Conservation (phyloP, 1,139 yeast species). For the Wickerhamiella pararugosa region DNA sequence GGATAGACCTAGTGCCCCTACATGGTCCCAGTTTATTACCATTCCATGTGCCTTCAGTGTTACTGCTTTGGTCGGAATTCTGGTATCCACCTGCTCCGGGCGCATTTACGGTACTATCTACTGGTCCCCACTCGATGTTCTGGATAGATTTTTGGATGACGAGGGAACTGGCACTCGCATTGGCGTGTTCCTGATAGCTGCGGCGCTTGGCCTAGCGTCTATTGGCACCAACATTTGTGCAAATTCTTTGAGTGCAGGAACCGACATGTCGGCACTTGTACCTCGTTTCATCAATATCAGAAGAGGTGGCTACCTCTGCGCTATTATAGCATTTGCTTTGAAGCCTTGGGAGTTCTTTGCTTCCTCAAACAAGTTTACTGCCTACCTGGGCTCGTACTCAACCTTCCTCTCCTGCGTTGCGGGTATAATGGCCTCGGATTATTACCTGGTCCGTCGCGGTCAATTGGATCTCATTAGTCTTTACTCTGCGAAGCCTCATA, state of each 20-base stretch:
- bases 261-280: slow-evolving; percentile 68
- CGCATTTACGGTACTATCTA: slow-evolving; percentile 50
- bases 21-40: slow-evolving; percentile 40
- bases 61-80: slow-evolving; percentile 74
- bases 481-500: slow-evolving; percentile 33
- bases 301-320: slow-evolving; percentile 69
- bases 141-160: slow-evolving; percentile 37
- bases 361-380: slow-evolving; percentile 58
- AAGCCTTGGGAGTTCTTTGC: slow-evolving; percentile 79
- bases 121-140: slow-evolving; percentile 77
- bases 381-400: slow-evolving; percentile 68
- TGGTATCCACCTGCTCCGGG: slow-evolving; percentile 68
- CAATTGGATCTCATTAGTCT: slow-evolving; percentile 46
- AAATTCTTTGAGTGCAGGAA: slow-evolving; percentile 76
- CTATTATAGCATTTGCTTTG: slow-evolving; percentile 53
- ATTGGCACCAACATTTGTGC: slow-evolving; percentile 80
- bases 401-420: slow-evolving; percentile 75
- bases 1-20: slow-evolving; percentile 34
- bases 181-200: slow-evolving; percentile 66
- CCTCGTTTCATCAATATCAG: slow-evolving; percentile 68
- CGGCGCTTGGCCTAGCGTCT: slow-evolving; percentile 70
- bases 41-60: slow-evolving; percentile 63
- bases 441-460: slow-evolving; percentile 56
- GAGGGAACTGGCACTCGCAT: slow-evolving; percentile 54
- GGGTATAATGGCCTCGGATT: slow-evolving; percentile 66